Evolutionary conservation across 164 flowering plant genomes (phyloP), one percentile per base, ranked within the genome.

Genomic region (Annona cherimola): DNA sequence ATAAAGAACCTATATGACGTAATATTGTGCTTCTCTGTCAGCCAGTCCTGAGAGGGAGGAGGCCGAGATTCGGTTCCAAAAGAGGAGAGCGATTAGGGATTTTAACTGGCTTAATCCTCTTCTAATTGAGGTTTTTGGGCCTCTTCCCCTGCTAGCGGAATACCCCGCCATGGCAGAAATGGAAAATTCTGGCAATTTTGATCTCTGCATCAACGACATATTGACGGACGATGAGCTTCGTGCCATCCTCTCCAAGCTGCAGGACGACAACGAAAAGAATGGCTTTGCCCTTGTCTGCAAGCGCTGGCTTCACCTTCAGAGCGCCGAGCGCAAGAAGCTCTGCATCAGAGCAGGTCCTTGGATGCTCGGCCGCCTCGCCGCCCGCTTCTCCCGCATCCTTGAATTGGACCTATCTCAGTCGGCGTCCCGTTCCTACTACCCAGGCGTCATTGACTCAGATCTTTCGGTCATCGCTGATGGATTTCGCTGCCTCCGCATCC

Each of bases 321-420:
- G 98, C 85, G 80, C 92, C 14, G 92, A 91, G 72, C 77, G 96
- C 85, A 87, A 77, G 86, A 90, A 79, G 85, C 90, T 96, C 19
- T 81, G 88, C n/a, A 94, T 85, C 2, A 89, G 98, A 1, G 98
- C 99, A 1, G 98, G 98, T 1, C 91, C 95, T 8, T 83, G 84
- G 70, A 90, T 88, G 96, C 96, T 96, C 26, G 76, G 74, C 20
- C 86, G 79, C 71, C 77, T 96, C 81, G 95, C 95, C 3, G 83
- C 81, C 5, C 78, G 99, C 64, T 96, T 96, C 85, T 63, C 86
- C 14, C 72, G 85, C 18, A 68, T 89, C 57, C 16, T 76, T 1
- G 92, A 93, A 42, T 78, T 96, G 69, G 98, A 96, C 77, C 82
- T 93, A 9, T 87, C 96, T 35, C 98, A 93, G 87, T 96, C 97